A percentile compares a stretch with the other conserved stretches of the same genome.
phyloP scores from a whole-genome alignment of 2,329 filamentous ascomycete genomes.

The Curvularia sp. region DNA sequence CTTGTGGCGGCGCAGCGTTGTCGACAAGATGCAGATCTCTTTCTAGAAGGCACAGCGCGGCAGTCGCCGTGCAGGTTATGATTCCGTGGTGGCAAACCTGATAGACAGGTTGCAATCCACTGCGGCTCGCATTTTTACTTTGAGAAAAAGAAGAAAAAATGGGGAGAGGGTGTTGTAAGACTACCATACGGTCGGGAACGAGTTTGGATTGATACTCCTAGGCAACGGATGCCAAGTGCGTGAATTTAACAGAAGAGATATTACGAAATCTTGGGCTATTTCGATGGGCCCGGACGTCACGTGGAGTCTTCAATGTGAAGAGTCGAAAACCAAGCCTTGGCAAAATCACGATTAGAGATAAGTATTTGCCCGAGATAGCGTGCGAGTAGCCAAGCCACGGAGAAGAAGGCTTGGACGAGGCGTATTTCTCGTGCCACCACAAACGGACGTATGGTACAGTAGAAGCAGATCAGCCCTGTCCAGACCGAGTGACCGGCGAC shows the following conservation, averaged over 20 bases:
- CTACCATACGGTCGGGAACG: constrained; percentile 33
- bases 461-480: too few species aligned
- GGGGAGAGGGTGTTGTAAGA: constrained; percentile 33
- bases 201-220: constrained; percentile 27
- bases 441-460: not conserved
- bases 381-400: not conserved
- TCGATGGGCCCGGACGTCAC: constrained; percentile 50
- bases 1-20: constrained; percentile 17
- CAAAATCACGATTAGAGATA: constrained; percentile 40
- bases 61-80: constrained; percentile 30
- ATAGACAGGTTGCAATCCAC: constrained; percentile 35
- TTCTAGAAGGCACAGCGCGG: constrained; percentile 36
- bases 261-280: constrained; percentile 53
- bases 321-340: constrained; percentile 49
- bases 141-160: constrained; percentile 23
- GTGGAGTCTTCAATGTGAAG: constrained; percentile 49
- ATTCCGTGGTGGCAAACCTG: constrained; percentile 33
- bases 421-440: not conserved
- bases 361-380: constrained; percentile 32
- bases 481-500: too few species aligned
- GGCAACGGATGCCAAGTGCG: constrained; percentile 51
- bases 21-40: constrained; percentile 33
- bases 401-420: not conserved
- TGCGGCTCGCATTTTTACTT: constrained; percentile 34
- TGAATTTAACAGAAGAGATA: constrained; percentile 51